Evolutionary conservation across 495 filamentous ascomycete species (phyloP), one percentile per base, ranked within the genome.

Genomic region (Apodospora peruviana): DNA sequence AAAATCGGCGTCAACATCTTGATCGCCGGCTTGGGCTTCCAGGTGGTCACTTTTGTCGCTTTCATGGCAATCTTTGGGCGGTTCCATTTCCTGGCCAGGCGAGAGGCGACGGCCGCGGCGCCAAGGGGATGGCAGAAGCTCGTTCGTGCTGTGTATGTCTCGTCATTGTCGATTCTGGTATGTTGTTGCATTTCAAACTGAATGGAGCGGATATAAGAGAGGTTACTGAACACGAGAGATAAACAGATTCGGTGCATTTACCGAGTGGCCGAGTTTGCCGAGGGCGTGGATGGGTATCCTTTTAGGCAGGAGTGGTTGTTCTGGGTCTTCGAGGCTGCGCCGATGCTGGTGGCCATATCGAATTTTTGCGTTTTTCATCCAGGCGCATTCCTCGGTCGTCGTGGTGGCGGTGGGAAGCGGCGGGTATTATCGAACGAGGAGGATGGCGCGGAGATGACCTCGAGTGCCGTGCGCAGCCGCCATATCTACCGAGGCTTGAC

Each of bases 251-350:
- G 85, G 11, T 80, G 72, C 11, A 56, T 86, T 19, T 77, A 84
- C 54, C 74, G 84, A n/a, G 67, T 82, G 4, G 67, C 80, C 8
- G 85, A 87, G 63, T 88, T 82, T 48, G 19, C 75, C 0, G 65
- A 78, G 59, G 83, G 85, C 0, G 60, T 74, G 29, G 65, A 71
- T 10, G 80, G 81, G 2, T 73, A 72, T 49, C 44, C 68, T 22
- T 57, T 83, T 51, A 55, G 43, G 16, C 68, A 79, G 35, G 84
- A 87, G 63, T 74, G 70, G 41, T 78, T 77, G 48, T 56, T 86
- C 44, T 87, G 85, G 55, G 55, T 82, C 2, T 86, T 87, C 51
- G 84, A 88, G 57, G 66, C 73, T 12, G 39, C 72, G 37, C 52
- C 80, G 37, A 86, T 88, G 82, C 54, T 80, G 19, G 25, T 58